These are phyloP conservation scores for Huntiella bhutanensis DNA, from an alignment of 2,329 filamentous ascomycete species.

Conservation along the genomic window DNA sequence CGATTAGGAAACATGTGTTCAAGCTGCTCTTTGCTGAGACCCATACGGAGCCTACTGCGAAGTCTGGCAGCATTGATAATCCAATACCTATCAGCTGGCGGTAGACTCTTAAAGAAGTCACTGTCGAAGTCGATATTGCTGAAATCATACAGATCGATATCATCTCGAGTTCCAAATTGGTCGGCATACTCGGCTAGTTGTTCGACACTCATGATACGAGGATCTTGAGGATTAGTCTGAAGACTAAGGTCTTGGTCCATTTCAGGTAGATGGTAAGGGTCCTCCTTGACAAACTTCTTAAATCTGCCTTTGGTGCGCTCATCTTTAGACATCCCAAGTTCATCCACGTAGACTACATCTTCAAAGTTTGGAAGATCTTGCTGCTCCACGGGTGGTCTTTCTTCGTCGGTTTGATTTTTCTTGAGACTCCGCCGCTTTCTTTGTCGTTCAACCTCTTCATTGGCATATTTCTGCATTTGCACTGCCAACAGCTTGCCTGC, in stretches of 20 bases:
- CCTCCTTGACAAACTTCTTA: conserved; percentile 64
- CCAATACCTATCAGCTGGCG: conserved; percentile 82
- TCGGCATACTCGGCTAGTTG: conserved; percentile 86
- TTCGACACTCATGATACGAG: conserved; percentile 86
- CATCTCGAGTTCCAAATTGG: conserved; percentile 82
- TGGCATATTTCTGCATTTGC: conserved; percentile 79
- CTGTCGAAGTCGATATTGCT: conserved; percentile 97
- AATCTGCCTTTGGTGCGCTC: conserved; percentile 51
- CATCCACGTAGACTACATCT: conserved; percentile 76
- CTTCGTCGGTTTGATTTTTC: conserved; percentile 21
- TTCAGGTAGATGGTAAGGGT: conserved; percentile 88
- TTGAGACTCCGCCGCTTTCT: conserved; percentile 24
- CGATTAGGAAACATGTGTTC: conserved; percentile 93
- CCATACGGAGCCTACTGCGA: conserved; percentile 80
- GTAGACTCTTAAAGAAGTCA: conserved; percentile 83
- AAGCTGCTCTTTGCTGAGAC: conserved; percentile 85
- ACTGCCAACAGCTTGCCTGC: conserved; percentile 81
- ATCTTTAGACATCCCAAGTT: conserved; percentile 59
- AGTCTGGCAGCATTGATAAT: conserved; percentile 87
- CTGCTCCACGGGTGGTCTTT: background rate
- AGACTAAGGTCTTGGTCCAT: conserved; percentile 59
- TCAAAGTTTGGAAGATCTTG: conserved; percentile 48
- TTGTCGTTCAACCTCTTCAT: conserved; percentile 60
- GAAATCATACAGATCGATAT: conserved; percentile 85
- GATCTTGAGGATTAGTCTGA: conserved; percentile 83